Base-by-base conservation (phyloP, 2,329 filamentous ascomycete genomes). In the Botrytis paeoniae region DNA sequence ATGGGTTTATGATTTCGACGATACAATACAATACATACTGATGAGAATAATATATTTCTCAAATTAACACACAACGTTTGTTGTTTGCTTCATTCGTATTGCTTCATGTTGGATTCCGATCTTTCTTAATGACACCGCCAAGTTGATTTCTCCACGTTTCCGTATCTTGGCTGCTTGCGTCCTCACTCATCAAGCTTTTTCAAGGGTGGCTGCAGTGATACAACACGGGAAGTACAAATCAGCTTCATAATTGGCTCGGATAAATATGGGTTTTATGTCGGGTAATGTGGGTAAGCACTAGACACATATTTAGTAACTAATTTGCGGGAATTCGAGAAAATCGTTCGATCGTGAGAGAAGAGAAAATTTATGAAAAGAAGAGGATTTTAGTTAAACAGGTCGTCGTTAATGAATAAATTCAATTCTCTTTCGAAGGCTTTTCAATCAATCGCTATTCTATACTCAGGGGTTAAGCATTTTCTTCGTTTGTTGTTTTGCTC, bases 81-180 rank as follows among this genome's bases (percentile, higher is more conserved):
- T 48, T 22, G 22, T 18, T 41, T 14, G 41, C 25, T 68, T 57
- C 35, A 48, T 54, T 12, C 18, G 16, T 12, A 64, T 35, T 65
- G 64, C 32, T 54, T 29, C 45, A 54, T 66, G 8, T 29, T 39
- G 4, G 16, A 29, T 61, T 39, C 22, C 7, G 9, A 35, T 65
- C 6, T 14, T 65, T 65, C 29, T 45, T 14, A 45, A 18, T 37
- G 22, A 51, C 63, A 51, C 64, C 14, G 45, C 64, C 45, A 66
- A 54, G 64, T 66, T 54, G 32, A 29, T 54, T 48, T 65, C 64
- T 54, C 64, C 64, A 37, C 45, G 64, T 66, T 65, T 66, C 64
- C 45, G 48, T 57, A 57, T 57, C 65, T 57, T 41, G 48, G 35
- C 65, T 37, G 32, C 45, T 63, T 63, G 37, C n/a, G 4, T 32